Evolutionary conservation across 2,329 filamentous ascomycete species (phyloP).

Genomic region (Aureobasidium melanogenum): DNA sequence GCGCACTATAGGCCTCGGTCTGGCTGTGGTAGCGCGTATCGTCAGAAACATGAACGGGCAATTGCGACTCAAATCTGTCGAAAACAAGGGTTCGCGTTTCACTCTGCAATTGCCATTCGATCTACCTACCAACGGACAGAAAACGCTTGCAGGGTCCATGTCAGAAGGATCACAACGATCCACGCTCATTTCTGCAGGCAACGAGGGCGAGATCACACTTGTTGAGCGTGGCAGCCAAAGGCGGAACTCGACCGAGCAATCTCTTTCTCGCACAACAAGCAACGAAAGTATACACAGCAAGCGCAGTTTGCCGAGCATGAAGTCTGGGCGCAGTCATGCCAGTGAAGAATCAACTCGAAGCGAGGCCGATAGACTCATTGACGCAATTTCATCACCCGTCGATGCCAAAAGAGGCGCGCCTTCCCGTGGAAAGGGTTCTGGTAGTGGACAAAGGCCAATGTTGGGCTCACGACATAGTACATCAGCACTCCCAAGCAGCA

Average conservation of each 20-base stretch:
- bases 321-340: conserved; percentile 27
- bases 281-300: conserved; percentile 44
- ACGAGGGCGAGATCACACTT: conserved; percentile 14
- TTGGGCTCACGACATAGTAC: conserved; percentile 22
- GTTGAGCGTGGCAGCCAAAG: background rate
- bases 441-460: conserved; percentile 14
- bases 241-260: conserved; percentile 8
- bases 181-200: conserved; percentile 19
- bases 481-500: conserved; percentile 9
- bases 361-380: conserved; percentile 62
- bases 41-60: conserved; percentile 89
- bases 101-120: conserved; percentile 71
- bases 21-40: conserved; percentile 81
- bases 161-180: conserved; percentile 4
- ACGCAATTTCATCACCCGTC: conserved; percentile 56
- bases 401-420: conserved; percentile 16
- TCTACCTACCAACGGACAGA: conserved; percentile 40
- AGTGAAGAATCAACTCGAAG: conserved; percentile 29
- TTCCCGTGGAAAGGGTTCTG: conserved; percentile 17
- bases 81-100: conserved; percentile 74
- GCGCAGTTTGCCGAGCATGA: conserved; percentile 39
- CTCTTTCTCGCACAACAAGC: conserved; percentile 25
- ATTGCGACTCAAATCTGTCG: conserved; percentile 72
- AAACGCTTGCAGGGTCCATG: conserved; percentile 11
- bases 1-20: conserved; percentile 62